These are phyloP conservation scores for Rhodotorula toruloides DNA, from an alignment of 768 basidiomycete genomes.

Conservation along the genomic window DNA sequence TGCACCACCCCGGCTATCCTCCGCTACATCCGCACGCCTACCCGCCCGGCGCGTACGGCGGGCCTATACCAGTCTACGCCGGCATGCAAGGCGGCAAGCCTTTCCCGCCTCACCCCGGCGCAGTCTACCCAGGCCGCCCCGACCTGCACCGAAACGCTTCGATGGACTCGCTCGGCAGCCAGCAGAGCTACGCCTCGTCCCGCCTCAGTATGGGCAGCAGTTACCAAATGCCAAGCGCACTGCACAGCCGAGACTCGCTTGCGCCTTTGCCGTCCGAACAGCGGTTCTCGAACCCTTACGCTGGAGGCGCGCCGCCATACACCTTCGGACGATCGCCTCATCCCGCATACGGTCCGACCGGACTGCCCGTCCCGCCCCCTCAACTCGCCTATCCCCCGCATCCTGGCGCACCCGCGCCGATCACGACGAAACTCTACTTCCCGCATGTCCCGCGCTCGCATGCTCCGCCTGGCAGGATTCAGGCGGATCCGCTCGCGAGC, in stretches of 20 bases:
- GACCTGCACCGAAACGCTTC: slow-evolving; percentile 18
- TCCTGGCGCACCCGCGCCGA: not conserved
- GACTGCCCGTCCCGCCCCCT: not conserved
- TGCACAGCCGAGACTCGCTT: not conserved
- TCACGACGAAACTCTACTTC: slow-evolving; percentile 30
- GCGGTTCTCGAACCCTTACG: not conserved
- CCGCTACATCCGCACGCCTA: not conserved
- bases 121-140: not conserved
- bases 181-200: slow-evolving; percentile 3
- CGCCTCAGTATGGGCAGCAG: not conserved
- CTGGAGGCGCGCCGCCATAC: not conserved
- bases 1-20: slow-evolving; percentile 15
- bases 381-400: not conserved
- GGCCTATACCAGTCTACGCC: not conserved
- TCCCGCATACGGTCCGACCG: not conserved
- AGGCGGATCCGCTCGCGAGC: not conserved
- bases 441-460: slow-evolving; percentile 13
- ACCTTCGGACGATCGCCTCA: too few species aligned
- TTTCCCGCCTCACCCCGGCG: not conserved
- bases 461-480: not conserved
- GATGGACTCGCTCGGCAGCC: slow-evolving; percentile 26
- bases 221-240: not conserved
- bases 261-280: not conserved
- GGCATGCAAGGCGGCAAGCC: not conserved
- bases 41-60: slow-evolving; percentile 1